Percentiles rank a stretch among this genome's conserved stretches.
Conservation (phyloP, 805 yeast species). For the Teunomyces stri region DNA sequence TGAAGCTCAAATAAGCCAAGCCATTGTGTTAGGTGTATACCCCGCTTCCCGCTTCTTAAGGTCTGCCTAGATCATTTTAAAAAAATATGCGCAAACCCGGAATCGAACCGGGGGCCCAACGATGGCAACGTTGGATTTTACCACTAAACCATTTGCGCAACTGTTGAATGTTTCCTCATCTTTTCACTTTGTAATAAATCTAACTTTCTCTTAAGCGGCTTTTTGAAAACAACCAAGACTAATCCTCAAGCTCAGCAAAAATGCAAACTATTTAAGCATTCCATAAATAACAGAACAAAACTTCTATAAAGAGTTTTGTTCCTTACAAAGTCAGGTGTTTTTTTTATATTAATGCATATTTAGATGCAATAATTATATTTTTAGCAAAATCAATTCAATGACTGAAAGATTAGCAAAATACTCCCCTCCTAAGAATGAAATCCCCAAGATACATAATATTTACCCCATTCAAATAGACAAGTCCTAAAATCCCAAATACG, state of each 20-base stretch:
- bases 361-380: neutral
- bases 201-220: too few species aligned
- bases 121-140: conserved; percentile 5
- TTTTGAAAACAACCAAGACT: too few species aligned
- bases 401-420: neutral
- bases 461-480: neutral
- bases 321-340: neutral
- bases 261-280: too few species aligned
- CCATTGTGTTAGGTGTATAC: neutral
- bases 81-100: conserved; percentile 3
- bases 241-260: too few species aligned
- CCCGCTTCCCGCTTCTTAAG: neutral
- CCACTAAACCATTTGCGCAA: conserved; percentile 5
- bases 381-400: neutral
- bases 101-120: conserved; percentile 5
- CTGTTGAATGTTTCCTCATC: too few species aligned
- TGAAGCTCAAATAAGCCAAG: neutral
- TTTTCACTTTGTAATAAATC: too few species aligned
- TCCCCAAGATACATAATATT: neutral
- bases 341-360: neutral
- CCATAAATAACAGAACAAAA: neutral
- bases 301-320: neutral
- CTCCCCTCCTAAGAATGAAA: neutral
- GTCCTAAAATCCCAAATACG: neutral
- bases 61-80: neutral